phyloP scores from a whole-genome alignment of 2,329 filamentous ascomycete genomes.

The Endocalyx cinctus region DNA sequence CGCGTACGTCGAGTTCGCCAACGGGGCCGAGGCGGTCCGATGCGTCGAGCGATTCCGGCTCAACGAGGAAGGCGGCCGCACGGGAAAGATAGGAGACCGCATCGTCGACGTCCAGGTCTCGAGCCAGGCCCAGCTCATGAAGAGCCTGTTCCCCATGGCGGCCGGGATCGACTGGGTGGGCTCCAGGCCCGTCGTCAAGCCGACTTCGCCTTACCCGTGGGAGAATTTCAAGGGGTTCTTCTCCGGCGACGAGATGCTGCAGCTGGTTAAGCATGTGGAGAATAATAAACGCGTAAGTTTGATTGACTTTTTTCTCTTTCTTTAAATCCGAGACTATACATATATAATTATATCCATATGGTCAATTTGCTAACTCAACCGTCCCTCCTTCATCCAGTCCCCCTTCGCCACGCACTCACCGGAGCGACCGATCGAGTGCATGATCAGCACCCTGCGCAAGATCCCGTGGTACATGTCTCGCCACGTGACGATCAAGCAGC shows the following conservation, averaged over 20 bases:
- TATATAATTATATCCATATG: too few relatives aligned
- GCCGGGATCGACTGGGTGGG: slow-evolving; percentile 52
- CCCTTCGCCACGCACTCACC: slow-evolving; percentile 57
- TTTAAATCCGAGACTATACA: too few relatives aligned
- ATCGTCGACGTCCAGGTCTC: slow-evolving; percentile 54
- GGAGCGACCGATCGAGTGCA: slow-evolving; percentile 60
- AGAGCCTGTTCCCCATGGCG: slow-evolving; percentile 56
- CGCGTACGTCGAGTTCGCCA: slow-evolving; percentile 39
- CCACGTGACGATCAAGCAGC: slow-evolving; percentile 53
- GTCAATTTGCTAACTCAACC: too few relatives aligned
- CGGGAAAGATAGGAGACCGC: slow-evolving; percentile 51
- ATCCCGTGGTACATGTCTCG: slow-evolving; percentile 58
- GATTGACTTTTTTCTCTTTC: background rate
- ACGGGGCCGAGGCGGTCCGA: slow-evolving; percentile 46
- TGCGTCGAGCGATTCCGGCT: slow-evolving; percentile 45
- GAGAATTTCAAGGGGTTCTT: slow-evolving; percentile 57
- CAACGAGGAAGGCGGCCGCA: slow-evolving; percentile 22
- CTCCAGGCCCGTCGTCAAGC: slow-evolving; percentile 30
- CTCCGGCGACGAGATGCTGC: slow-evolving; percentile 57
- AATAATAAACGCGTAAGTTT: slow-evolving; percentile 54
- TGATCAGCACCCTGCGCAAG: slow-evolving; percentile 60
- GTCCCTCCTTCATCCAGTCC: too few relatives aligned
- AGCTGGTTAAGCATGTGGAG: slow-evolving; percentile 61
- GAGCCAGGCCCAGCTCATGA: slow-evolving; percentile 53
- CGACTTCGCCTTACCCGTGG: slow-evolving; percentile 38